These are phyloP conservation scores for Mycogone perniciosa DNA, from an alignment of 2,329 filamentous ascomycete genomes.

Conservation along the genomic window DNA sequence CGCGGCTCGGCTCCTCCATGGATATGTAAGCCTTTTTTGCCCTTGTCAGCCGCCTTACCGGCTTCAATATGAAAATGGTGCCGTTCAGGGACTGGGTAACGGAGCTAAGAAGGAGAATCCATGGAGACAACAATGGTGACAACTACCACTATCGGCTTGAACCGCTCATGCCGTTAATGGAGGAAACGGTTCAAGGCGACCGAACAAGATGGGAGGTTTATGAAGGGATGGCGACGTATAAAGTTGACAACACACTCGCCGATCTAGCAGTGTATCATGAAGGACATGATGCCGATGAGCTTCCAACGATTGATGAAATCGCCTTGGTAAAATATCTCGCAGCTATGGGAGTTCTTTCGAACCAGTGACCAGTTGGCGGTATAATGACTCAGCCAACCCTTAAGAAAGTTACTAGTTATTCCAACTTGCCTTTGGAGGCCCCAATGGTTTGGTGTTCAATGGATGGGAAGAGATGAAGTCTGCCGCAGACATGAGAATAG, in stretches of 20 bases:
- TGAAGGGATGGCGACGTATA: background rate
- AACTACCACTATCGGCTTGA: background rate
- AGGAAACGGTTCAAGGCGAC: background rate
- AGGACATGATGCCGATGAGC: background rate
- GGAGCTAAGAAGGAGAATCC: background rate
- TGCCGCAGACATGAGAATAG: too few species aligned
- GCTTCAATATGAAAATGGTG: background rate
- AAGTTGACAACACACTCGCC: background rate
- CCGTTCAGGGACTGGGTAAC: background rate
- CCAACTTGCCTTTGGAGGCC: too few species aligned
- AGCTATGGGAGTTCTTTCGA: background rate
- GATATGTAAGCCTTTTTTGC: background rate
- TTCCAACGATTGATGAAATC: background rate
- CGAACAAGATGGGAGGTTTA: background rate
- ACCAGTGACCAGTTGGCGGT: too few species aligned
- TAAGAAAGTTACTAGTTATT: too few species aligned
- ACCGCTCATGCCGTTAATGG: background rate
- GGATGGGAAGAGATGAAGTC: too few species aligned
- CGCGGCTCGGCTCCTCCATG: background rate
- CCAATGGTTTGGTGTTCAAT: too few species aligned
- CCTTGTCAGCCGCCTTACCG: background rate
- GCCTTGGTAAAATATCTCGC: background rate
- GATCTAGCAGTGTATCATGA: background rate
- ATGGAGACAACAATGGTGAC: background rate
- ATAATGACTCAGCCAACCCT: too few species aligned